Base-by-base conservation (phyloP, 768 basidiomycete species). In the Boletus reticuloceps region DNA sequence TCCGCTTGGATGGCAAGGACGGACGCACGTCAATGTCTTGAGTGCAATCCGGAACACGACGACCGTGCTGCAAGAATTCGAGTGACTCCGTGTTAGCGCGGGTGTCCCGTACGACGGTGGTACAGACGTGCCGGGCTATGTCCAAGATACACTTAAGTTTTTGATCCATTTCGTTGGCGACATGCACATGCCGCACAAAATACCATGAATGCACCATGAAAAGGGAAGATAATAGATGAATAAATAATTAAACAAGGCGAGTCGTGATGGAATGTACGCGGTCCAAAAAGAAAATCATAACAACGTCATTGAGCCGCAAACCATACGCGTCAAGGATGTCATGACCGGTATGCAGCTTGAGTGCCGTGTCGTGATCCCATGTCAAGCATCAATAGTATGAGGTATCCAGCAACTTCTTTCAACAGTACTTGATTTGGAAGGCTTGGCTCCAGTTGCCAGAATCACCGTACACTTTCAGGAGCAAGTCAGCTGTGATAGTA, bases 81-180 rank as follows among this genome's bases (percentile, higher is more conserved):
- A 72, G 31, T 66, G 64, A 29, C 2, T 38, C 31, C 51, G 58
- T 31, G 17, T 8, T 13, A 59, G 36, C 13, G 58, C 40, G 25
- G 25, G 6, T 27, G 25, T 7, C 25, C 25, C 25, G 25, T 27
- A 27, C 4, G 60, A 53, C 6, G 20, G 40, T 34, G 25, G 27
- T 3, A 71, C 74, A 6, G 53, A 55, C 11, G 44, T 73, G 16
- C 64, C 64, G 0, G 69, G 58, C 8, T 71, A 67, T 11, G 85
- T 85, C 3, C 84, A 86, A 64, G 89, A 93, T 62, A 90, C 95
- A 3, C 77, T 98, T 63, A 89, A 91, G 69, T 99, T 97, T 76
- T 75, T 99, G 31, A 81, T 95, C 32, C 96, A 99, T 70, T 98
- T 93, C 63, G 52, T 97, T 11, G 94, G 96, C 0, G 96, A 98